These are phyloP conservation scores for Candida succiphila DNA, from an alignment of 805 yeast genomes.

Conservation along the genomic window DNA sequence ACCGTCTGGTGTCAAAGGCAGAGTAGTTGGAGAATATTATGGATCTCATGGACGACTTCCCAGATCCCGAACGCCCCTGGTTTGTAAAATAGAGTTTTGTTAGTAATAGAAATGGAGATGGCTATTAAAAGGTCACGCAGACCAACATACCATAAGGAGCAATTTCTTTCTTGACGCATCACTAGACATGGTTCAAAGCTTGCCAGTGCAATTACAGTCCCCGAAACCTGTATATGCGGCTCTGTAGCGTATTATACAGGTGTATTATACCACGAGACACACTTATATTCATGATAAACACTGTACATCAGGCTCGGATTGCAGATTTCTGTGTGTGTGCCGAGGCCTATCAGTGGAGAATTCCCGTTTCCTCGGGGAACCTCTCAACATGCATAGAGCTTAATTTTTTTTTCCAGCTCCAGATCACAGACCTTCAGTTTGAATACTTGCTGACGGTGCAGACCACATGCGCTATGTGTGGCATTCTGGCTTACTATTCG, in stretches of 20 bases:
- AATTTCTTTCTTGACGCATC: slow-evolving; percentile 42
- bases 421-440: too few species aligned
- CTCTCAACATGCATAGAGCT: too few species aligned
- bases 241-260: too few species aligned
- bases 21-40: slow-evolving; percentile 93
- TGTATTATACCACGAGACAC: too few species aligned
- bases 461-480: slow-evolving; percentile 37
- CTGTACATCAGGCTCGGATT: too few species aligned
- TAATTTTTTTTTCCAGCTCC: too few species aligned
- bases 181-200: slow-evolving; percentile 9
- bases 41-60: slow-evolving; percentile 95
- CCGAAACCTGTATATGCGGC: too few species aligned
- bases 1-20: slow-evolving; percentile 89
- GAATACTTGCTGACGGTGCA: not conserved
- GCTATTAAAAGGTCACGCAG: not conserved
- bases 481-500: slow-evolving; percentile 33
- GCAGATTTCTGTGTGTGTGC: too few species aligned
- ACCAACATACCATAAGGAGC: slow-evolving; percentile 39
- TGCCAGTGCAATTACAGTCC: too few species aligned
- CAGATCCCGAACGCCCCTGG: slow-evolving; percentile 95
- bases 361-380: not conserved
- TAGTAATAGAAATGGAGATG: not conserved
- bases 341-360: too few species aligned
- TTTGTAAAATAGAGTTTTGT: not conserved
- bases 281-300: too few species aligned